Conservation (phyloP, 2,329 filamentous ascomycete genomes). For the Claviceps pazoutovae region DNA sequence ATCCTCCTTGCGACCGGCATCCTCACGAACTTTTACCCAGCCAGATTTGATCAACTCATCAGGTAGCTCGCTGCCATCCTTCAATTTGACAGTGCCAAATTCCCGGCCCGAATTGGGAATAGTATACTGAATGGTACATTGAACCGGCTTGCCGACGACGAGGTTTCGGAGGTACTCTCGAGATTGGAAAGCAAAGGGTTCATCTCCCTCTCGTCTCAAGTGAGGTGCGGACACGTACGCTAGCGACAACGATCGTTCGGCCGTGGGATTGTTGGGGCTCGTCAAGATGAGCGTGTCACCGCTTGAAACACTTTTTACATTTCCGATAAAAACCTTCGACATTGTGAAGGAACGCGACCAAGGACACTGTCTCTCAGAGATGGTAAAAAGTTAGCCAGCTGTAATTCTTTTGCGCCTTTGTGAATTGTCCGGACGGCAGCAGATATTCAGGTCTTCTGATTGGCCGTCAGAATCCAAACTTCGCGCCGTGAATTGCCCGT, state of each 20-base stretch:
- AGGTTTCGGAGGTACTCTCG: constrained; percentile 81
- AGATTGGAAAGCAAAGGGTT: constrained; percentile 86
- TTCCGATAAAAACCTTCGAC: constrained; percentile 46
- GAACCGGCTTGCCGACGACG: constrained; percentile 72
- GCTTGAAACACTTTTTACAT: constrained; percentile 87
- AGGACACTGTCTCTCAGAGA: neutral
- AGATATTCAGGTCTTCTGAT: too few species aligned
- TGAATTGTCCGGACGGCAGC: too few species aligned
- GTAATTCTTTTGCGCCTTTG: neutral
- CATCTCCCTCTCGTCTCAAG: constrained; percentile 76
- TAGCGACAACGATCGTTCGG: constrained; percentile 77
- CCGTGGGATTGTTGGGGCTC: constrained; percentile 64
- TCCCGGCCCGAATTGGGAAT: constrained; percentile 76
- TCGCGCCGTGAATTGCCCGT: too few species aligned
- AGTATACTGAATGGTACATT: constrained; percentile 76
- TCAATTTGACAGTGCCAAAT: constrained; percentile 68
- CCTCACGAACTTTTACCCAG: constrained; percentile 87
- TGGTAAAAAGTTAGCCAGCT: neutral
- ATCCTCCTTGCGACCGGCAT: constrained; percentile 81
- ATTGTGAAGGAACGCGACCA: constrained; percentile 22
- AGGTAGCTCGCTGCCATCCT: constrained; percentile 63
- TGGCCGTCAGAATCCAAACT: too few species aligned
- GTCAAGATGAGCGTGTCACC: constrained; percentile 83
- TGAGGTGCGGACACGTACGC: constrained; percentile 87
- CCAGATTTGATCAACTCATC: constrained; percentile 77